These are phyloP conservation scores for Eimeria praecox DNA, from an alignment of 169 alveolate genomes.

Conservation along the genomic window DNA sequence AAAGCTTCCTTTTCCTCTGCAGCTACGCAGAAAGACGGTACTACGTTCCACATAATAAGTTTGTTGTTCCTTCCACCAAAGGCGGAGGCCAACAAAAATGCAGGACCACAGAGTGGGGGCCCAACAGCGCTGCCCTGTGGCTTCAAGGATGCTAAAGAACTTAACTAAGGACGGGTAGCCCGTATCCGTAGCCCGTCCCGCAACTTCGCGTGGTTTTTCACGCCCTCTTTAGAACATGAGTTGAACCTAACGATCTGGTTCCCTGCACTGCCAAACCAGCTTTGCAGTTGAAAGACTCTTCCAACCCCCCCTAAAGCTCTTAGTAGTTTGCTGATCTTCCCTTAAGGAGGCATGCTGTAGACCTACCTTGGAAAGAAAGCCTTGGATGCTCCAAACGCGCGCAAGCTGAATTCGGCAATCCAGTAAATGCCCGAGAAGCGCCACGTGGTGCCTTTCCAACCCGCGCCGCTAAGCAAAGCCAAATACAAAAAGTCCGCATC, in stretches of 20 bases:
- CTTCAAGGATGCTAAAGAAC: background rate
- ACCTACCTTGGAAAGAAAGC: background rate
- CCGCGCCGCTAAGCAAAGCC: background rate
- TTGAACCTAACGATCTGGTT: background rate
- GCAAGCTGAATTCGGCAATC: background rate
- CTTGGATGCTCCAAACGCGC: background rate
- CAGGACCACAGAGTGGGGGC: background rate
- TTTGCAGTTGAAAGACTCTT: background rate
- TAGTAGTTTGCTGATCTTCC: background rate
- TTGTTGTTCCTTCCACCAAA: background rate
- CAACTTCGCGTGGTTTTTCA: background rate
- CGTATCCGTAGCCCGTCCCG: background rate
- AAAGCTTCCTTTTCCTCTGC: background rate
- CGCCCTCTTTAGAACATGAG: background rate
- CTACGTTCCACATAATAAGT: background rate
- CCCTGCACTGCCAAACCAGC: background rate
- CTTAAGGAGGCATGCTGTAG: background rate
- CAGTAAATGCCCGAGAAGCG: background rate
- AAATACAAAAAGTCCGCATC: background rate
- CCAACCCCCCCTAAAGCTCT: background rate
- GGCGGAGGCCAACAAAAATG: background rate
- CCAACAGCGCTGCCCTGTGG: background rate
- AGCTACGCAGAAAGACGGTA: background rate
- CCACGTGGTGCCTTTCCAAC: background rate
- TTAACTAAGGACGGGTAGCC: too few relatives aligned